Base-by-base conservation (phyloP, 495 filamentous ascomycete species). In the Hamigera avellanea region DNA sequence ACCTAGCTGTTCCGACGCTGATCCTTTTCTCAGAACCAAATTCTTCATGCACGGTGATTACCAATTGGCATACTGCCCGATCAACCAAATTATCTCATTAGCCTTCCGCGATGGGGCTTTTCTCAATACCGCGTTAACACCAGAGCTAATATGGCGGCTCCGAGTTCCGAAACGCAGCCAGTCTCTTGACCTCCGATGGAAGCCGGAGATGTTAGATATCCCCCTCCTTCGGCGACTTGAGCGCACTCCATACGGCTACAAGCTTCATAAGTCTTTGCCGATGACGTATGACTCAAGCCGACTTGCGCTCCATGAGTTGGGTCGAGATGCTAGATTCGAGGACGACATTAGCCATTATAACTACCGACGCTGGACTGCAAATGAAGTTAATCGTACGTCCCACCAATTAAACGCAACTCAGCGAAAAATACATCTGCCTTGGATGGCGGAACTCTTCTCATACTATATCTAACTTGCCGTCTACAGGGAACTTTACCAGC, bases 21-120 rank as follows among this genome's bases (percentile, higher is more conserved):
- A 49, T 29, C 8, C 12, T 49, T 30, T n/a, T 35, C 3, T 16
- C 28, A 57, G 47, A 42, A 58, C 45, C 8, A 58, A 55, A 37
- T 58, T 58, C 29, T 55, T 56, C 35, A 54, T 59, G 40, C 36
- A 59, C 13, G 36, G 53, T 27, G 40, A 54, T 33, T 56, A 59
- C 15, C 32, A 56, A 48, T 32, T 59, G 23, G 49, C 28, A 44
- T 56, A 56, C 44, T 59, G 39, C 32, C 48, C 41, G 27, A 59
- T 54, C 26, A 26, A 38, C 34, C 36, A 59, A 31, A 59, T 59
- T 10, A 41, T 59, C 26, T 50, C 46, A 3, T 46, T 46, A 16
- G 48, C 52, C 25, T 59, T 55, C 33, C 40, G 48, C 2, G 50
- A 59, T 44, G 32, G 37, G 2, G 44, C 39, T 17, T 54, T 59